Base-by-base conservation (phyloP, 2,329 filamentous ascomycete genomes). In the Pseudopithomyces maydicus region DNA sequence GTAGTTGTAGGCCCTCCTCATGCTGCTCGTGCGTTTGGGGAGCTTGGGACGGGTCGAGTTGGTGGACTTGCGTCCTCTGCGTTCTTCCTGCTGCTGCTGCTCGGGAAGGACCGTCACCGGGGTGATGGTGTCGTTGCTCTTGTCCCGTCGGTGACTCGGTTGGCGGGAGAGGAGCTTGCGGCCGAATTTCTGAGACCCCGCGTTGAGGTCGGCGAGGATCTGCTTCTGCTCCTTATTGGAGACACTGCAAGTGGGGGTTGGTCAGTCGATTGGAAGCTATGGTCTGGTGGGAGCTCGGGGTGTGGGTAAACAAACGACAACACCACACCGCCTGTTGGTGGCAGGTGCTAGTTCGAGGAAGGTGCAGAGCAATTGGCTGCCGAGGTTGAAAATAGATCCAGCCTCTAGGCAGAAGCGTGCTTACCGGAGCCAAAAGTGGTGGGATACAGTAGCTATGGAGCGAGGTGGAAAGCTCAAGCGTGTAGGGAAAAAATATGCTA, bases 1-100 rank as follows among this genome's bases (percentile, higher is more conserved):
- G 58, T 76, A 77, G 62, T 75, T 74, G 67, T 76, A 76, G 10
- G 74, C 74, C 55, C 74, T 67, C 58, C 69, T 68, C 74, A 77
- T 77, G 48, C 73, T 76, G 74, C 69, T 73, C 23, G 66, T 71
- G 26, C 74, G 70, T 55, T 73, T 74, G 54, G 71, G 72, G 19
- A 74, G 62, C 59, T 67, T 67, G n/a, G 73, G 73, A 47, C 73
- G 69, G 48, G 60, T 56, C 46, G 67, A 66, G 36, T 43, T 68
- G 11, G 68, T 67, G 32, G 73, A 74, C 55, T 68, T 70, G 19
- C 73, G 72, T 54, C 72, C 71, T 66, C 70, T 59, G 46, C 70
- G 66, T 42, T 72, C 68, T 54, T 72, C 67, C 46, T 63, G 64
- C 45, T 68, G 62, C 52, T 66, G 48, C 38, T 50, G 26, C 19